These are phyloP conservation scores for Globisporangium nagaii DNA, from an alignment of 352 stramenopile genomes.

Conservation along the genomic window DNA sequence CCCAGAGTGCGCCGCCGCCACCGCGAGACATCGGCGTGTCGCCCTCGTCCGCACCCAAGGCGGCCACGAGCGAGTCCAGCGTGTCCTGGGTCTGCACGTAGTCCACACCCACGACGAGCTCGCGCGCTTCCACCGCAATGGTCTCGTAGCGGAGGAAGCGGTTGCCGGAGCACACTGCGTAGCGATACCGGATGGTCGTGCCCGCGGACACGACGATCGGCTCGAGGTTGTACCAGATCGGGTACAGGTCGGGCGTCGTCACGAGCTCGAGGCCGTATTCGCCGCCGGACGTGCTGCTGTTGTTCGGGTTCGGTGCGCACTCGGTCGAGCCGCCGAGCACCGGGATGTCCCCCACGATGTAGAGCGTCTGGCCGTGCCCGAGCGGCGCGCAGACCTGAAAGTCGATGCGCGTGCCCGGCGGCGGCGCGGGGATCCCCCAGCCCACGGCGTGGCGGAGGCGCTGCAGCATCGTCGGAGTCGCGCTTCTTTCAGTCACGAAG, in stretches of 20 bases:
- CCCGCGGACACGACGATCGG: constrained; percentile 61
- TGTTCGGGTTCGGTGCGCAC: constrained; percentile 39
- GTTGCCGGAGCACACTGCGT: constrained; percentile 76
- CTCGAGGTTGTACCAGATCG: constrained; percentile 88
- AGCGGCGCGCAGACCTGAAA: constrained; percentile 77
- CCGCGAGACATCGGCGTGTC: constrained; percentile 10
- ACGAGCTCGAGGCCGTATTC: constrained; percentile 69
- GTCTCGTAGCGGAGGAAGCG: constrained; percentile 76
- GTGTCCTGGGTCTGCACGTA: constrained; percentile 77
- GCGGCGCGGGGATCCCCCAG: constrained; percentile 54
- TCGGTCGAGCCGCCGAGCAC: constrained; percentile 59
- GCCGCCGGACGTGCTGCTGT: constrained; percentile 17
- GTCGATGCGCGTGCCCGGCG: constrained; percentile 63
- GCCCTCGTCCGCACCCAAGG: background rate
- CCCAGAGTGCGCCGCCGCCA: constrained; percentile 27
- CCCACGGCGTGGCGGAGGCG: constrained; percentile 74
- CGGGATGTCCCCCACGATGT: constrained; percentile 73
- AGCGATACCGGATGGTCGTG: constrained; percentile 75
- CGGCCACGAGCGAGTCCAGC: constrained; percentile 33
- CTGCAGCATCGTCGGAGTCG: constrained; percentile 54
- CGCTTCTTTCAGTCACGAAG: background rate
- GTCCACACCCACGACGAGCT: constrained; percentile 49
- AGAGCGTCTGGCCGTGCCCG: constrained; percentile 75
- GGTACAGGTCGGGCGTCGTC: constrained; percentile 82
- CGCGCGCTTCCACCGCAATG: constrained; percentile 29